These are phyloP conservation scores for Trametopsis cervina DNA, from an alignment of 768 basidiomycete species.

Conservation along the genomic window DNA sequence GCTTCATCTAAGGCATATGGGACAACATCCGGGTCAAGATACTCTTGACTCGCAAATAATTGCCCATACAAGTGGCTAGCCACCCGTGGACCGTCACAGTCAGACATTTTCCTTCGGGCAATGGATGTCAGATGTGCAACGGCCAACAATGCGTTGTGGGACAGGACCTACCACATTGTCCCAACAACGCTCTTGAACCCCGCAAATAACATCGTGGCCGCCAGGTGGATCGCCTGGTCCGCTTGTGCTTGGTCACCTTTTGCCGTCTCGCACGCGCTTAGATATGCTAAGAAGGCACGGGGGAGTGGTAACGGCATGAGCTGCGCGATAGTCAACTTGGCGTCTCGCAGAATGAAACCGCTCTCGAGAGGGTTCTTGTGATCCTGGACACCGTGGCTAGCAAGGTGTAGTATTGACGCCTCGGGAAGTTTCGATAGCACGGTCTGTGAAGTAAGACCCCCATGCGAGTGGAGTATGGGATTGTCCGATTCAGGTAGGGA, in stretches of 20 bases:
- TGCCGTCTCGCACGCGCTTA: slow-evolving; percentile 18
- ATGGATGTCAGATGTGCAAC: too few relatives aligned
- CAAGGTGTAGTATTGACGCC: slow-evolving; percentile 15
- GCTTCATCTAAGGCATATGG: too few relatives aligned
- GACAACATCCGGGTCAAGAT: too few relatives aligned
- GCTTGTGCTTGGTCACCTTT: background rate
- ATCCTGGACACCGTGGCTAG: slow-evolving; percentile 19
- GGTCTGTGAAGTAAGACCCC: background rate
- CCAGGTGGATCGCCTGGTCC: slow-evolving; percentile 35
- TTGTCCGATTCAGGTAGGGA: background rate
- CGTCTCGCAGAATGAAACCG: slow-evolving; percentile 15
- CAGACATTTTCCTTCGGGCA: too few relatives aligned
- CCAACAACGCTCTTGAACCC: slow-evolving; percentile 30
- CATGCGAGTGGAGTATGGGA: background rate
- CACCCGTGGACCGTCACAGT: too few relatives aligned
- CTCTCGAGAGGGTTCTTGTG: slow-evolving; percentile 14
- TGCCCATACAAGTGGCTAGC: too few relatives aligned
- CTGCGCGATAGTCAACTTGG: slow-evolving; percentile 10
- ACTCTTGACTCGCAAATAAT: too few relatives aligned
- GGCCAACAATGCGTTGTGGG: too few relatives aligned
- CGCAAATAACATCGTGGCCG: slow-evolving; percentile 32
- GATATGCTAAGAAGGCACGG: slow-evolving; percentile 13
- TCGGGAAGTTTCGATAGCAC: slow-evolving; percentile 1
- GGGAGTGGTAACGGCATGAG: slow-evolving; percentile 1
- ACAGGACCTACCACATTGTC: slow-evolving; percentile 42